phyloP scores from a whole-genome alignment of 2,329 filamentous ascomycete species.

The Hypoxylon sp. region DNA sequence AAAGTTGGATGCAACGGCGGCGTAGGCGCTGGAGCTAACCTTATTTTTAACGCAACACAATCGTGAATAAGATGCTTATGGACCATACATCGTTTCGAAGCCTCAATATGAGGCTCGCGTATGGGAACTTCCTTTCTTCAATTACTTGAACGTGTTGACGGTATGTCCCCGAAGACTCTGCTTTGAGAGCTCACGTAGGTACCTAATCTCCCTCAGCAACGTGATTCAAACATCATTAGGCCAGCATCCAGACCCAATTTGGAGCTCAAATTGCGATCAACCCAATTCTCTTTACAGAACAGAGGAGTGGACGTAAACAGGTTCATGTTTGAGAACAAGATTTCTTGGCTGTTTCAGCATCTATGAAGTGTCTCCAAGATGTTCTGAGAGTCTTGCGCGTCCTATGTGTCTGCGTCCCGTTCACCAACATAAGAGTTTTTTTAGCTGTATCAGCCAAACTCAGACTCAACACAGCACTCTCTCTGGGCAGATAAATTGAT shows the following conservation, averaged over 20 bases:
- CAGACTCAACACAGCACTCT: background rate
- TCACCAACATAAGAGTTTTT: background rate
- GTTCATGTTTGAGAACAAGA: constrained; percentile 16
- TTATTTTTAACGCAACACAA: constrained; percentile 21
- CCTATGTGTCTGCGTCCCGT: background rate
- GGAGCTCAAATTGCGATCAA: background rate
- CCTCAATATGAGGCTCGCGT: background rate
- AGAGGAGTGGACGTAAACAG: constrained; percentile 9
- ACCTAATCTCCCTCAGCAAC: background rate
- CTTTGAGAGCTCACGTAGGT: background rate
- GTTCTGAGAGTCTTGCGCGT: background rate
- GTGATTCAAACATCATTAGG: background rate
- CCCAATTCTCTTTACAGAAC: background rate
- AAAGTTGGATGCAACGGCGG: constrained; percentile 23
- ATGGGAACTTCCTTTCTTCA: background rate
- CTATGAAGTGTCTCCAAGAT: background rate
- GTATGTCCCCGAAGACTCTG: background rate
- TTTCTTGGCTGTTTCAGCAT: constrained; percentile 38
- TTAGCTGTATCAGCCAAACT: constrained; percentile 1
- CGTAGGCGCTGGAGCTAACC: constrained; percentile 1
- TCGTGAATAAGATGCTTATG: background rate
- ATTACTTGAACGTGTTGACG: background rate
- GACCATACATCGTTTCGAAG: background rate
- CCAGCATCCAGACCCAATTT: background rate
- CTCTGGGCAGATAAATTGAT: background rate